Percentiles rank a stretch among this genome's conserved stretches.
phyloP scores from a whole-genome alignment of 805 yeast genomes.

The Ogataea angusta region DNA sequence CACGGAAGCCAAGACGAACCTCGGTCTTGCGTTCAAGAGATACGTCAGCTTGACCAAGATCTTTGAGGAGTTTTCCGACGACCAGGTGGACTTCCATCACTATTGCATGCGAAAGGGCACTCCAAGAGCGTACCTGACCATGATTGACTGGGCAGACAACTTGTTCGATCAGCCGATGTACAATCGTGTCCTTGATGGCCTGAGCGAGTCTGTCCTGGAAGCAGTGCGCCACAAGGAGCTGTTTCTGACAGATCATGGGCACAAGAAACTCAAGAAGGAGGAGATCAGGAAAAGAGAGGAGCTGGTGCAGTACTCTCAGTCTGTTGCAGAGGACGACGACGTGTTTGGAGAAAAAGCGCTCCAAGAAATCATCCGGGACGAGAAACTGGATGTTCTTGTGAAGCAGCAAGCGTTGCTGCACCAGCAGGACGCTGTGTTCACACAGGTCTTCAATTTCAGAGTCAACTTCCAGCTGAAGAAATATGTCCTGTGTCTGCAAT shows the following conservation, averaged over 20 bases:
- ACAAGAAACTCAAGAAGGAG: slow-evolving; percentile 55
- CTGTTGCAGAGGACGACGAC: slow-evolving; percentile 47
- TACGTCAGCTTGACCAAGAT: slow-evolving; percentile 62
- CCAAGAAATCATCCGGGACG: slow-evolving; percentile 26
- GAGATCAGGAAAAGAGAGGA: slow-evolving; percentile 53
- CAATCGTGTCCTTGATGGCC: slow-evolving; percentile 65
- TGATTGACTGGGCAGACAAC: slow-evolving; percentile 79
- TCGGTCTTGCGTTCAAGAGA: slow-evolving; percentile 80
- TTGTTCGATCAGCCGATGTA: slow-evolving; percentile 69
- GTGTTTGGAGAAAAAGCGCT: slow-evolving; percentile 49
- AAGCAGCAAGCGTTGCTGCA: slow-evolving; percentile 35
- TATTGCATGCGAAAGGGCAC: slow-evolving; percentile 91
- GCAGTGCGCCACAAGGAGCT: slow-evolving; percentile 27
- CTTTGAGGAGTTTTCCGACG: slow-evolving; percentile 69
- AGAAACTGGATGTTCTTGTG: slow-evolving; percentile 43
- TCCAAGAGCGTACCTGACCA: slow-evolving; percentile 73
- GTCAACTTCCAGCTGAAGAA: slow-evolving; percentile 38
- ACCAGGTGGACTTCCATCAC: slow-evolving; percentile 92
- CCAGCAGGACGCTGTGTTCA: slow-evolving; percentile 33
- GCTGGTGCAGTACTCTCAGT: slow-evolving; percentile 42
- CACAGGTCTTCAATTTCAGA: slow-evolving; percentile 31
- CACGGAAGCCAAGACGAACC: slow-evolving; percentile 38
- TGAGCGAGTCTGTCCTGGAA: slow-evolving; percentile 54
- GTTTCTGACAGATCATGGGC: slow-evolving; percentile 20
- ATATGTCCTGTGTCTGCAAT: slow-evolving; percentile 44